Evolutionary conservation across 2,329 filamentous ascomycete genomes (phyloP), one percentile per base, ranked within the genome.

Genomic region (Calonectria henricotiae): DNA sequence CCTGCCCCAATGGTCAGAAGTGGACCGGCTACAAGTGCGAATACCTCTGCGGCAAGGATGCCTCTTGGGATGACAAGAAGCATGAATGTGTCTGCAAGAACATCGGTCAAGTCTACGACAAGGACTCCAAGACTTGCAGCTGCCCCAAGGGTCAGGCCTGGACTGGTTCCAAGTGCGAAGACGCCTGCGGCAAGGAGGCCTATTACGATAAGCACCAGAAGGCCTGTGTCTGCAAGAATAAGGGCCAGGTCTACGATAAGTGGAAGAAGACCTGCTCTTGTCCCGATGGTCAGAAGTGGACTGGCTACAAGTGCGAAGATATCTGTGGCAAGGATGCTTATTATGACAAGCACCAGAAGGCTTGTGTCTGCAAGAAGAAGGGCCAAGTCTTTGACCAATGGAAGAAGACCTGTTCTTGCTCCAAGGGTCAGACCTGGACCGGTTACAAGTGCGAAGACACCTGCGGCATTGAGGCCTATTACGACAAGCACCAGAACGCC

Each of bases 321-420:
- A 2, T 5, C 12, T 51, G 47, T n/a, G 47, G 47, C 12, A 30
- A 27, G 3, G 47, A 51, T 11, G 47, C 47, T 7, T 27, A 30
- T 25, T 51, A 32, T n/a, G 47, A 51, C 17, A 30, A 30, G 25
- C 27, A 27, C 47, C 25, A 51, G 25, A 51, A 51, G 2, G 47
- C 47, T 25, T 51, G 47, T n/a, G 47, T 51, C 12, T 51, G 47
- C 47, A 51, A 51, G 25, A 51, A 51, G 25, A 15, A 32, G 25
- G 47, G 47, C 25, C 23, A 30, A 11, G 25, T 51, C 25, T 51
- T 3, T 11, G 47, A 51, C 8, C 20, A 51, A 5, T 32, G 25
- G 25, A 30, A 27, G 25, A 51, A 51, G 47, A 51, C 47, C 12
- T 51, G 47, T 11, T 13, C 9, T 12, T 51, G 47, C 12, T 25